Conservation (phyloP, 225 moss, liverwort and hornwort genomes). For the Marchantia polymorpha region DNA sequence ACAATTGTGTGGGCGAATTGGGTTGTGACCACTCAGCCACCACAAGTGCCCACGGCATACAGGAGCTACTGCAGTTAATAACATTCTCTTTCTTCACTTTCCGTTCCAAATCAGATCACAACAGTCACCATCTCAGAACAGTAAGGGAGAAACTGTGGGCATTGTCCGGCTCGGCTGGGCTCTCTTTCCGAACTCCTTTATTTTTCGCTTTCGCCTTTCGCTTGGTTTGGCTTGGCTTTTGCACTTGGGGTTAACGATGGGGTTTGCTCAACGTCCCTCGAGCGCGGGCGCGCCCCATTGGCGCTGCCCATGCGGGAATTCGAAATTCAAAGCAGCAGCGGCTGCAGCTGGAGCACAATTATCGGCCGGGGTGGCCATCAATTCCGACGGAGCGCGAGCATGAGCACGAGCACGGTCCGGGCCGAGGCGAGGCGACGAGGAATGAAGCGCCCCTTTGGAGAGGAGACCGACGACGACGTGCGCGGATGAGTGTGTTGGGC, state of each 20-base stretch:
- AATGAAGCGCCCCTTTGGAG: no score
- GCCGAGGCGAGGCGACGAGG: neutral
- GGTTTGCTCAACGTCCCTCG: no score
- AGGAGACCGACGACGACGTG: neutral
- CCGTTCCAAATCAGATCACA: slow-evolving; percentile 2
- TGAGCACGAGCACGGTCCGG: neutral
- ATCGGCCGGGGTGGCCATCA: neutral
- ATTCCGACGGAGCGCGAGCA: neutral
- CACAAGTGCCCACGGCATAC: slow-evolving; percentile 7
- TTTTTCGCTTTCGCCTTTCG: neutral
- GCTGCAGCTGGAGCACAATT: neutral
- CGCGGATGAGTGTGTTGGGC: neutral
- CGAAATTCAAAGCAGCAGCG: neutral
- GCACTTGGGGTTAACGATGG: no score
- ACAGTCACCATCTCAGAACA: neutral
- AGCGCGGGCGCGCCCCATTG: neutral
- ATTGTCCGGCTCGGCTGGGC: neutral
- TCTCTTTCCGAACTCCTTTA: neutral
- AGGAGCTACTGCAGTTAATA: neutral
- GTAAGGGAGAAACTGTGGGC: no score
- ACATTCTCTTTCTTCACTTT: slow-evolving; percentile 9
- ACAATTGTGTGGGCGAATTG: neutral
- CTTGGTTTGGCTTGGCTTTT: neutral
- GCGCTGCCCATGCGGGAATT: neutral
- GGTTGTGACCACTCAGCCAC: neutral